Percentiles rank a stretch among this genome's conserved stretches.
phyloP scores from a whole-genome alignment of 2,329 filamentous ascomycete species.

The Bipolaris victoriae region DNA sequence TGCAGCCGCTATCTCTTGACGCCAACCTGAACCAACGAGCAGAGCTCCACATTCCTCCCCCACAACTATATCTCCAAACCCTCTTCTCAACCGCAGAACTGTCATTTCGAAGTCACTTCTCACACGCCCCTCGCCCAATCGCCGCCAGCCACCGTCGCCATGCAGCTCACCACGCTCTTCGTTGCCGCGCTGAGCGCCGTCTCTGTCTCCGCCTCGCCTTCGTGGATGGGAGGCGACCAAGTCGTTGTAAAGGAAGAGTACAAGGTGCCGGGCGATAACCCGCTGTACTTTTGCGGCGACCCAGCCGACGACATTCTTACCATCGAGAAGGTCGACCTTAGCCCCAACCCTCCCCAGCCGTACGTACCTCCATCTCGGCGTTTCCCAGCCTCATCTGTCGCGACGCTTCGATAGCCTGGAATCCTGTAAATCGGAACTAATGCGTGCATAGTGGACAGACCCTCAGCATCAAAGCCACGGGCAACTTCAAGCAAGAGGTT shows the following conservation, averaged over 20 bases:
- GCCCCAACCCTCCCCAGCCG: conserved; percentile 86
- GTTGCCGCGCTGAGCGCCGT: conserved; percentile 53
- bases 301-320: conserved; percentile 72
- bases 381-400: background rate
- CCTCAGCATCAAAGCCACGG: conserved; percentile 79
- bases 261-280: conserved; percentile 83
- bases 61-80: conserved; percentile 4
- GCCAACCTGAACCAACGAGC: conserved; percentile 14
- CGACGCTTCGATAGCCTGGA: background rate
- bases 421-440: conserved; percentile 1
- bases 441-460: conserved; percentile 68
- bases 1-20: conserved; percentile 11
- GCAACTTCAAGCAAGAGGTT: conserved; percentile 74
- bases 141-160: conserved; percentile 21
- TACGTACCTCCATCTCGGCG: conserved; percentile 58
- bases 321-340: conserved; percentile 80
- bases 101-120: background rate
- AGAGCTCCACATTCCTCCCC: conserved; percentile 14
- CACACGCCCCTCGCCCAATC: background rate
- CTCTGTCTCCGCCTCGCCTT: conserved; percentile 49
- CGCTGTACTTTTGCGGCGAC: conserved; percentile 77
- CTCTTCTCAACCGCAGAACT: background rate
- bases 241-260: conserved; percentile 59
- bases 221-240: conserved; percentile 53
- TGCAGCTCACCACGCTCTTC: conserved; percentile 48